phyloP scores from a whole-genome alignment of 2,329 filamentous ascomycete species.

The Trichophyton benhamiae region DNA sequence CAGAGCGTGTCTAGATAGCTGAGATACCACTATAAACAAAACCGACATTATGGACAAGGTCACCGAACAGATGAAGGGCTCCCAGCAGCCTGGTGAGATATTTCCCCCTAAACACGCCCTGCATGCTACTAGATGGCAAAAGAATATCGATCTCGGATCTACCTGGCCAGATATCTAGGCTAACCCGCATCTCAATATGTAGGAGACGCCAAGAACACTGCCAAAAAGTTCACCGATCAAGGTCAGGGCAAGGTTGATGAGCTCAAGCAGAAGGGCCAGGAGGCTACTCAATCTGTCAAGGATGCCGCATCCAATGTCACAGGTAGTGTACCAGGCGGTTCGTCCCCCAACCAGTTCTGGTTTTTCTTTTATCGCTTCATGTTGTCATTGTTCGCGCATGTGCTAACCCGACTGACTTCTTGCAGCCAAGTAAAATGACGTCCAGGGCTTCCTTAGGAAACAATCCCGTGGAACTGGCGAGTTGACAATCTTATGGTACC shows the following conservation, averaged over 20 bases:
- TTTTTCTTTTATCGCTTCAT: background rate
- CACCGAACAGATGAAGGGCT: conserved; percentile 5
- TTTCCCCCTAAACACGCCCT: background rate
- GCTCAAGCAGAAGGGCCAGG: conserved; percentile 9
- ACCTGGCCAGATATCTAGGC: background rate
- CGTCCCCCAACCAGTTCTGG: background rate
- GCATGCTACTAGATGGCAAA: background rate
- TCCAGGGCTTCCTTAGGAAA: background rate
- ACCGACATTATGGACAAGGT: conserved; percentile 10
- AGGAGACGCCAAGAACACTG: conserved; percentile 15
- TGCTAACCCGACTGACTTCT: background rate
- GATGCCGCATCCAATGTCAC: conserved; percentile 11
- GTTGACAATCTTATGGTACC: background rate
- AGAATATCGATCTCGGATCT: background rate
- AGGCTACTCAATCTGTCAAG: conserved; percentile 10
- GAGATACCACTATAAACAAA: background rate
- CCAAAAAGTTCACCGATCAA: conserved; percentile 13
- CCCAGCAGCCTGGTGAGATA: conserved; percentile 11
- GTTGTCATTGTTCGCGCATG: background rate
- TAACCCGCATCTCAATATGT: background rate
- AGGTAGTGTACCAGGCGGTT: conserved; percentile 5
- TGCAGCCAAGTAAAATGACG: background rate
- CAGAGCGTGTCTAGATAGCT: background rate
- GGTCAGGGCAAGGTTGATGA: conserved; percentile 7
- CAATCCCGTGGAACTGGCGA: background rate